These are phyloP conservation scores for Fusarium acutatum DNA, from an alignment of 2,329 filamentous ascomycete genomes.

Conservation along the genomic window DNA sequence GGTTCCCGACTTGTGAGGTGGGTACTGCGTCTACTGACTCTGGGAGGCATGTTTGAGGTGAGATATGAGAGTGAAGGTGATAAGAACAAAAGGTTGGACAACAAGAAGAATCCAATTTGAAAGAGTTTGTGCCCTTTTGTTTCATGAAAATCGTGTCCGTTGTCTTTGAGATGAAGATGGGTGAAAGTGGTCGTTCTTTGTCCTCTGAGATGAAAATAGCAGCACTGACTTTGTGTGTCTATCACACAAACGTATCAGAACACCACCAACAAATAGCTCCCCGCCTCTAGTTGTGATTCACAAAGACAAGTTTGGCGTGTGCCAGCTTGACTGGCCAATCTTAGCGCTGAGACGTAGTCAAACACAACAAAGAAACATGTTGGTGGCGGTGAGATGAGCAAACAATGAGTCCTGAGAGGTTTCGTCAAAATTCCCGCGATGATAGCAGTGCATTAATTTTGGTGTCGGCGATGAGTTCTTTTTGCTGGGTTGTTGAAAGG, in stretches of 20 bases:
- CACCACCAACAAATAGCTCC: not conserved
- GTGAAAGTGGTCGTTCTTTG: slow-evolving; percentile 15
- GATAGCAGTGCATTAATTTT: not conserved
- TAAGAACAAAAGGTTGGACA: not conserved
- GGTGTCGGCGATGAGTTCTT: not conserved
- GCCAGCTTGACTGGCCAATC: slow-evolving; percentile 30
- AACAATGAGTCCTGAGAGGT: not conserved
- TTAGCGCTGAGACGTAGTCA: slow-evolving; percentile 22
- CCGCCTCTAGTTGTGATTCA: not conserved
- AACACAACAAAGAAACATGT: slow-evolving; percentile 41
- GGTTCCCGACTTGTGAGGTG: slow-evolving; percentile 33
- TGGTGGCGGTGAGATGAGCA: slow-evolving; percentile 30
- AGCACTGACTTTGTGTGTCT: slow-evolving; percentile 13
- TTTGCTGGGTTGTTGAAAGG: not conserved
- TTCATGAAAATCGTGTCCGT: slow-evolving; percentile 26
- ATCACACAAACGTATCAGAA: slow-evolving; percentile 4
- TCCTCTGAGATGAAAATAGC: slow-evolving; percentile 33
- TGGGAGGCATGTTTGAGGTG: slow-evolving; percentile 36
- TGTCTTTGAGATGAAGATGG: not conserved
- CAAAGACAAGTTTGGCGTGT: slow-evolving; percentile 14
- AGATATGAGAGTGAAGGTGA: not conserved
- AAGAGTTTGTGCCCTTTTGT: slow-evolving; percentile 22
- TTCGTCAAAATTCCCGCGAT: not conserved
- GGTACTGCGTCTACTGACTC: slow-evolving; percentile 26
- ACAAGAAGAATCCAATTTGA: not conserved